Percentiles rank a stretch among this genome's conserved stretches.
Evolutionary conservation across 345 rosid genomes (phyloP).

Genomic region (Ailanthus altissimus): DNA sequence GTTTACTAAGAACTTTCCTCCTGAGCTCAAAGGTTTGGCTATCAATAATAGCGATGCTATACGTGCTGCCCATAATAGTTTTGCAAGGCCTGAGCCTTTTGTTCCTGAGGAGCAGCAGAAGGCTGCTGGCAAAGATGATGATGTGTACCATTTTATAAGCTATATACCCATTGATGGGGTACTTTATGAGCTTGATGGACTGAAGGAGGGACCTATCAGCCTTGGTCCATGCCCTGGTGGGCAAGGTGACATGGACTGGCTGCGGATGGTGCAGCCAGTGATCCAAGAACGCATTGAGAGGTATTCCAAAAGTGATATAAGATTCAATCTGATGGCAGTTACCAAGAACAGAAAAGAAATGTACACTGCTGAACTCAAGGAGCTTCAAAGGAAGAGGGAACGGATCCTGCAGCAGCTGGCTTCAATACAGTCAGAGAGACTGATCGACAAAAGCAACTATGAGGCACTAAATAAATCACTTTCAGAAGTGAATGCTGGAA

Average conservation of each 20-base stretch:
- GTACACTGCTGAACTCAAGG: slow-evolving; percentile 83
- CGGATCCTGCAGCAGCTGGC: slow-evolving; percentile 70
- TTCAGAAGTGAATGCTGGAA: slow-evolving; percentile 68
- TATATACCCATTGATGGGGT: slow-evolving; percentile 90
- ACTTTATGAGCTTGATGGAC: slow-evolving; percentile 93
- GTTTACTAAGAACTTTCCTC: slow-evolving; percentile 85
- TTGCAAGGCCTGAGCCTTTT: slow-evolving; percentile 98
- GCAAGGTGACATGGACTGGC: slow-evolving; percentile 70
- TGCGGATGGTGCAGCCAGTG: slow-evolving; percentile 88
- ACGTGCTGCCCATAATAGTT: slow-evolving; percentile 90
- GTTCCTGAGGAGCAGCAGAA: slow-evolving; percentile 92
- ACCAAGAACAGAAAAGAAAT: slow-evolving; percentile 87
- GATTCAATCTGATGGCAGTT: slow-evolving; percentile 95
- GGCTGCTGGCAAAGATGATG: slow-evolving; percentile 87
- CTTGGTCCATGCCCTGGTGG: slow-evolving; percentile 78
- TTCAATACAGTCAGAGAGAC: slow-evolving; percentile 56
- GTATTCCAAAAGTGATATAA: slow-evolving; percentile 88
- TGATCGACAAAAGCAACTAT: slow-evolving; percentile 42
- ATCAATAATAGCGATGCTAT: slow-evolving; percentile 95
- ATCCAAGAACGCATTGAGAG: slow-evolving; percentile 92
- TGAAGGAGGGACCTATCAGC: slow-evolving; percentile 95
- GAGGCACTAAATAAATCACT: slow-evolving; percentile 63
- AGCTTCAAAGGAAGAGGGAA: slow-evolving; percentile 82
- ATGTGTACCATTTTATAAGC: slow-evolving; percentile 96
- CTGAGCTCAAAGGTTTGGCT: slow-evolving; percentile 93